Evolutionary conservation across 2,329 filamentous ascomycete species (phyloP).

Genomic region (Alternaria postmessia): DNA sequence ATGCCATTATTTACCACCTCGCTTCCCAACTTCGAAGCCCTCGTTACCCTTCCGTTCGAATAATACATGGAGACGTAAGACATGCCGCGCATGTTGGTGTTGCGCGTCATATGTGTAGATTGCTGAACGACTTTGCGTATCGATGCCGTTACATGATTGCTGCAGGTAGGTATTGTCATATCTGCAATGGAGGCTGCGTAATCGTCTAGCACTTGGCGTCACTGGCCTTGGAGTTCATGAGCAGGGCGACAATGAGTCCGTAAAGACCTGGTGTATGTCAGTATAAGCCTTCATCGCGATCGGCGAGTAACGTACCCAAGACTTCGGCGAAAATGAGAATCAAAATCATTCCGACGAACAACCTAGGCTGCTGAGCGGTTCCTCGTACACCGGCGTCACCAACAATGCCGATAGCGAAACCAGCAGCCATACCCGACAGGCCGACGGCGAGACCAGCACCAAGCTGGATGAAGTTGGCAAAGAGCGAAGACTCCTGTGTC

Average conservation of each 20-base stretch:
- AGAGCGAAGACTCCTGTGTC: slow-evolving; percentile 57
- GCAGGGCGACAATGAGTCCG: slow-evolving; percentile 95
- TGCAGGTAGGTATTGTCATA: slow-evolving; percentile 40
- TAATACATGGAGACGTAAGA: slow-evolving; percentile 51
- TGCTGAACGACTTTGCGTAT: slow-evolving; percentile 11
- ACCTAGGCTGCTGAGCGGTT: slow-evolving; percentile 81
- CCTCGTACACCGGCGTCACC: slow-evolving; percentile 87
- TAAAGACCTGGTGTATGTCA: slow-evolving; percentile 77
- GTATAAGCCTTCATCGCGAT: not conserved
- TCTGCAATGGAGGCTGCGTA: slow-evolving; percentile 35
- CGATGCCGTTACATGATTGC: slow-evolving; percentile 30
- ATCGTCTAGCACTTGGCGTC: slow-evolving; percentile 29
- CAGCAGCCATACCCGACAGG: slow-evolving; percentile 89
- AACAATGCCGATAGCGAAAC: slow-evolving; percentile 72
- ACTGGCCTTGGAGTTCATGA: slow-evolving; percentile 94
- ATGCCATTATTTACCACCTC: slow-evolving; percentile 45
- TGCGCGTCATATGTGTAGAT: slow-evolving; percentile 39
- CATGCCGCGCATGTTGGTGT: slow-evolving; percentile 34
- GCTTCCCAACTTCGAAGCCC: slow-evolving; percentile 13
- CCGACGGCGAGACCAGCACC: slow-evolving; percentile 67
- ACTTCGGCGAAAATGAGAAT: slow-evolving; percentile 99
- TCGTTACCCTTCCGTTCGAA: slow-evolving; percentile 18
- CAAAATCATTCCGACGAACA: slow-evolving; percentile 97
- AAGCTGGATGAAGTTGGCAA: slow-evolving; percentile 62
- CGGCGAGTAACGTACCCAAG: slow-evolving; percentile 71